These are phyloP conservation scores for Venturia asperata DNA, from an alignment of 2,329 filamentous ascomycete genomes.

Conservation along the genomic window DNA sequence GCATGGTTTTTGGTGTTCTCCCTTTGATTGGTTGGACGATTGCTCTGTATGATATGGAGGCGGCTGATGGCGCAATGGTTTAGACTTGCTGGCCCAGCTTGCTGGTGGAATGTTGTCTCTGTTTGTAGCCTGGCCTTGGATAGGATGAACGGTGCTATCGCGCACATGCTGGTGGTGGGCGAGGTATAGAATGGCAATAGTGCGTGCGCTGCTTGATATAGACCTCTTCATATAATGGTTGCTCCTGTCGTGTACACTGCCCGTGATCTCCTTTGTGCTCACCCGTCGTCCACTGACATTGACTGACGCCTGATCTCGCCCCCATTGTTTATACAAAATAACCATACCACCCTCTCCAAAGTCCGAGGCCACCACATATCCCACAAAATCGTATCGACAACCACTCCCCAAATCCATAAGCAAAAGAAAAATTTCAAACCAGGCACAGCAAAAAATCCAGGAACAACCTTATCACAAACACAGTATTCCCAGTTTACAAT, in stretches of 20 bases:
- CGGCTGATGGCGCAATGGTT: neutral
- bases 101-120: neutral
- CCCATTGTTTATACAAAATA: too few relatives aligned
- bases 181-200: conserved; percentile 2
- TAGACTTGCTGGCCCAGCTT: conserved; percentile 12
- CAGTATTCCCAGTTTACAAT: neutral
- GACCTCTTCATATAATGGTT: neutral
- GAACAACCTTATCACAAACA: too few relatives aligned
- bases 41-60: conserved; percentile 14
- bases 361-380: too few relatives aligned
- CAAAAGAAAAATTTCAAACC: too few relatives aligned
- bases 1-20: conserved; percentile 6
- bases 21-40: neutral
- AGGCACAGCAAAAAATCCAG: too few relatives aligned
- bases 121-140: neutral
- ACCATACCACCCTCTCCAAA: too few relatives aligned
- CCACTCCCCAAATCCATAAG: too few relatives aligned
- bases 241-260: too few relatives aligned
- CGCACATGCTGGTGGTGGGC: neutral
- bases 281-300: too few relatives aligned
- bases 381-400: too few relatives aligned
- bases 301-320: too few relatives aligned
- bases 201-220: neutral
- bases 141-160: neutral
- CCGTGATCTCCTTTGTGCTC: too few relatives aligned